Evolutionary conservation across 2,329 filamentous ascomycete genomes (phyloP), one percentile per base, ranked within the genome.

Genomic region (Emmonsiellopsis sp.): DNA sequence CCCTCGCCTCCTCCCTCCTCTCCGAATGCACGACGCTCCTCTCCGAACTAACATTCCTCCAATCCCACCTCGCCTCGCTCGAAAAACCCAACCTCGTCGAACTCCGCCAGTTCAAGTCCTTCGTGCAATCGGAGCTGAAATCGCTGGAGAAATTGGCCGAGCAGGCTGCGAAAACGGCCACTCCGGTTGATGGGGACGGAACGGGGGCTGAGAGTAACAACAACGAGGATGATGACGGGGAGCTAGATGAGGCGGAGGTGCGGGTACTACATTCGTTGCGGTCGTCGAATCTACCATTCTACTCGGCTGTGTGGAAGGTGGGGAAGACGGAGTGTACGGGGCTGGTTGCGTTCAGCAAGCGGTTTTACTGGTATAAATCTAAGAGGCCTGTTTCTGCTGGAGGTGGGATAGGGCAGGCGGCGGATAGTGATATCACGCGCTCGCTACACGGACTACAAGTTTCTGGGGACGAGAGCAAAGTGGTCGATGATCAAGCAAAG

Each of bases 211-310:
- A 49, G 52, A 11, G 45, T 6, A 17, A 21, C 40, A 58, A 59
- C 42, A 55, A 39, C n/a, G 40, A 53, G 5, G 57, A 53, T 36
- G 53, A 56, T 10, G 54, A 53, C 57, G 53, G 54, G n/a, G 27
- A 8, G 7, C 14, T 49, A 9, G 58, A 55, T 32, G 57, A 62
- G 32, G 49, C 59, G 6, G 65, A 68, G 51, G 59, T 60, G 54
- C 68, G 71, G 52, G 63, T 72, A 13, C 63, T 74, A n/a, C 81
- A 85, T 62, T 76, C 79, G 32, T 70, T 86, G 45, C 75, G 78
- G 49, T 85, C 82, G 6, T 85, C 82, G 0, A 88, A 88, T 66
- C 62, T 87, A 9, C 77, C 80, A 0, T 87, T 85, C 62, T 80
- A 83, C 52, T 77, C 81, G 57, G 75, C 79, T 5, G 74, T 87